Conservation (phyloP, 2,329 filamentous ascomycete genomes). For the Curvularia lunata region DNA sequence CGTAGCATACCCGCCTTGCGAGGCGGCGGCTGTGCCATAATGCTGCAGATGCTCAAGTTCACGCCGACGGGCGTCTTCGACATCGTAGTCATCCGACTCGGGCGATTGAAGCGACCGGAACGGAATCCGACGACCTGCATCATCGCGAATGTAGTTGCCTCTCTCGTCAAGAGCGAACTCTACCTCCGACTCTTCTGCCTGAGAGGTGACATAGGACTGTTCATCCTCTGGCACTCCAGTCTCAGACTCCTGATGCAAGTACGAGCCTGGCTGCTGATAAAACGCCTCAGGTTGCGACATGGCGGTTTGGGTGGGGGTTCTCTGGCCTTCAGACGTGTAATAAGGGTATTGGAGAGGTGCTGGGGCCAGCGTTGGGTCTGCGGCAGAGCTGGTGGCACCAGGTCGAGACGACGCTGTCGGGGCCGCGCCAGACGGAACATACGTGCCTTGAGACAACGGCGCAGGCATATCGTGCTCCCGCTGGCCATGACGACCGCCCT, state of each 20-base stretch:
- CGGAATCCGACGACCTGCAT: slow-evolving; percentile 44
- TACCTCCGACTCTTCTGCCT: slow-evolving; percentile 45
- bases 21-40: slow-evolving; percentile 51
- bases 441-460: slow-evolving; percentile 42
- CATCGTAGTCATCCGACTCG: slow-evolving; percentile 62
- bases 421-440: slow-evolving; percentile 41
- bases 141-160: slow-evolving; percentile 48
- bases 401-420: slow-evolving; percentile 29
- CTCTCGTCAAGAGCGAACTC: slow-evolving; percentile 47
- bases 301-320: slow-evolving; percentile 28
- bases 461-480: slow-evolving; percentile 43
- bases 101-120: slow-evolving; percentile 42
- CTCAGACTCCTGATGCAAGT: slow-evolving; percentile 40
- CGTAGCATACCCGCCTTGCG: slow-evolving; percentile 37
- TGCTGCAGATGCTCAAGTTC: slow-evolving; percentile 56
- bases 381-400: slow-evolving; percentile 21
- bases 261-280: slow-evolving; percentile 48
- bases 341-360: slow-evolving; percentile 38
- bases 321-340: slow-evolving; percentile 30
- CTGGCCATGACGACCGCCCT: slow-evolving; percentile 44
- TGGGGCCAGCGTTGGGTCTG: slow-evolving; percentile 32
- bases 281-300: slow-evolving; percentile 46
- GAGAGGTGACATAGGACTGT: slow-evolving; percentile 46
- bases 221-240: slow-evolving; percentile 42
- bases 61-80: slow-evolving; percentile 57